Conservation (phyloP, 1,139 yeast species). For the Pichia sp. region DNA sequence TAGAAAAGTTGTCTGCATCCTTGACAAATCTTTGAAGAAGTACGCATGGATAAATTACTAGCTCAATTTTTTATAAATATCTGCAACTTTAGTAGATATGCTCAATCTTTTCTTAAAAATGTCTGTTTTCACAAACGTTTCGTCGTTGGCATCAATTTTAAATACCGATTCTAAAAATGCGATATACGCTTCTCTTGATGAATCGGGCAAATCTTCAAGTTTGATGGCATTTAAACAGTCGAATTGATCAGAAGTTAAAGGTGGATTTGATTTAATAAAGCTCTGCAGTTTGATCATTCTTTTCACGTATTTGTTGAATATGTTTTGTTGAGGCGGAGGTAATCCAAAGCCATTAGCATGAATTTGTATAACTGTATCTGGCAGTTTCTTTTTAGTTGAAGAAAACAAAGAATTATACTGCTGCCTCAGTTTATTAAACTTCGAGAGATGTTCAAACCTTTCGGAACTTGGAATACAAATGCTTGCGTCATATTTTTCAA, state of each 20-base stretch:
- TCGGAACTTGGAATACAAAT: neutral
- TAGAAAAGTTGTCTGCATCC: slow-evolving; percentile 26
- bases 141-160: slow-evolving; percentile 9
- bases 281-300: slow-evolving; percentile 10
- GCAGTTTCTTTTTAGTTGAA: slow-evolving; percentile 11
- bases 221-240: slow-evolving; percentile 12
- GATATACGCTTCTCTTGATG: slow-evolving; percentile 6
- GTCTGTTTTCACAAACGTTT: neutral
- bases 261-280: slow-evolving; percentile 9
- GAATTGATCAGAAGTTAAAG: slow-evolving; percentile 13
- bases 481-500: too few species aligned
- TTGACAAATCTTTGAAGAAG: slow-evolving; percentile 32
- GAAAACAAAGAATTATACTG: slow-evolving; percentile 9
- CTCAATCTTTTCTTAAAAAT: neutral
- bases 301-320: slow-evolving; percentile 11
- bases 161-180: slow-evolving; percentile 2
- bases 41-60: slow-evolving; percentile 24
- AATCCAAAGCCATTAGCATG: slow-evolving; percentile 16
- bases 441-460: neutral
- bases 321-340: slow-evolving; percentile 13
- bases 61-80: neutral
- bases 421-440: slow-evolving; percentile 3
- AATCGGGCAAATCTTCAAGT: slow-evolving; percentile 1
- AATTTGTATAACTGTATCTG: slow-evolving; percentile 8
- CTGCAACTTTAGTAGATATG: neutral